A percentile compares a stretch with the other conserved stretches of the same genome.
Evolutionary conservation across 352 stramenopile species (phyloP).

Genomic region (Globisporangium okanoganense): DNA sequence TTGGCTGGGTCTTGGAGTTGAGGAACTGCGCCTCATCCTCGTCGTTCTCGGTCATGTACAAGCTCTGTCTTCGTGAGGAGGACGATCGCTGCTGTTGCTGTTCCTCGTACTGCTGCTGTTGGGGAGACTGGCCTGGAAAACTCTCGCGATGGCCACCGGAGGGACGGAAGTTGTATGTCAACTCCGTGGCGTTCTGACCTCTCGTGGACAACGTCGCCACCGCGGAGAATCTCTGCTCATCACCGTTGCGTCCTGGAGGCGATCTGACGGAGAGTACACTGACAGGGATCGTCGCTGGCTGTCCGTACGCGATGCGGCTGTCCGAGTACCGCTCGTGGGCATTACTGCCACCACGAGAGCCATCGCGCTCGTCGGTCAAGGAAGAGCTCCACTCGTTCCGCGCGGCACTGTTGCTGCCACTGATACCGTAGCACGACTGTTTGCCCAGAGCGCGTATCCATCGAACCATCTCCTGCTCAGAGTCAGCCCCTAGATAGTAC

Average conservation of each 20-base stretch:
- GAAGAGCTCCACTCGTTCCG: constrained; percentile 3
- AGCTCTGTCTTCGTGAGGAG: constrained; percentile 3
- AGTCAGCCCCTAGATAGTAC: constrained; percentile 73
- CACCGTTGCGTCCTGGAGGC: background rate
- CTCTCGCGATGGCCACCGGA: constrained; percentile 3
- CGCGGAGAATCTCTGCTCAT: constrained; percentile 2
- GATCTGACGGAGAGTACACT: constrained; percentile 3
- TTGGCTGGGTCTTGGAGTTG: constrained; percentile 12
- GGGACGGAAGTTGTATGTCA: constrained; percentile 10
- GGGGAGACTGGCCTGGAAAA: background rate
- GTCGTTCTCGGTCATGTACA: constrained; percentile 9
- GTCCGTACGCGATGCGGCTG: constrained; percentile 17
- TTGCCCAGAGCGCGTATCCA: constrained; percentile 62
- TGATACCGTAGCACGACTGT: constrained; percentile 33
- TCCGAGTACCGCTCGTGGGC: constrained; percentile 18
- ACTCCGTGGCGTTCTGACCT: constrained; percentile 10
- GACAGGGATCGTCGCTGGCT: constrained; percentile 8
- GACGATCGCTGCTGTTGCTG: background rate
- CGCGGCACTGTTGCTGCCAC: background rate
- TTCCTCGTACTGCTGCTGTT: background rate
- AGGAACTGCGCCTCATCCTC: constrained; percentile 9
- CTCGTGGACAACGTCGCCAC: background rate
- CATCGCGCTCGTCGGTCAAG: background rate
- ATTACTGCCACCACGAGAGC: background rate
- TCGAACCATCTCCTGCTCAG: constrained; percentile 57